Evolutionary conservation across 768 basidiomycete species (phyloP), one percentile per base, ranked within the genome.

Genomic region (Dictyophora rubrovolvata): DNA sequence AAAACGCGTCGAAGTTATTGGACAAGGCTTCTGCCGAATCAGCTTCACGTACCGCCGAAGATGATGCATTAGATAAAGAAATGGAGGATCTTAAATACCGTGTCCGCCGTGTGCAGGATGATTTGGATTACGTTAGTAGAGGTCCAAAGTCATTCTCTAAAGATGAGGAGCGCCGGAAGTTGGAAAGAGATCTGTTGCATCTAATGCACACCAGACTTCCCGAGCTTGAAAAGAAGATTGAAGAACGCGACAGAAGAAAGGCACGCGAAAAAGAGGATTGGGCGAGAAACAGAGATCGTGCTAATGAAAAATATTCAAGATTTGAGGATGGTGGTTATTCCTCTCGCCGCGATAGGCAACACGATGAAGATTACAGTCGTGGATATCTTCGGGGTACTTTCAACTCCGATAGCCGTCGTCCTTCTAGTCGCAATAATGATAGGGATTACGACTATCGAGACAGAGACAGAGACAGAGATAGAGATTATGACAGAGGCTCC

Each of bases 181-280:
- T 96, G 28, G 96, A 99, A 72, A 79, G 95, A 48, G 93, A 98
- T 65, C 74, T 97, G 18, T 70, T 95, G 58, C 75, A 78, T 50
- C 74, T 99, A 55, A 82, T 89, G 84, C 93, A 98, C 66, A 92
- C 95, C 67, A 81, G 86, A 50, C 77, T 99, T 5, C 96, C 96
- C 0, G 90, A 92, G 57, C 79, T 99, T 7, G 93, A 98, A 71
- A 79, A 85, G 63, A 84, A 82, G 69, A 83, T 96, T 53, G 83
- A 89, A 66, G 84, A 83, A 14, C 72, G 88, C 49, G 89, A 95
- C 52, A 84, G 85, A 61, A 77, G 84, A 63, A 85, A 79, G 68
- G 83, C 87, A 62, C 75, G 82, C 65, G 91, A 96, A 66, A 85
- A 85, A 64, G 75, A 90, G 37, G 85, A 91, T 48, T 86, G 87